A percentile compares a stretch with the other conserved stretches of the same genome.
Conservation (phyloP, 2,329 filamentous ascomycete species). For the Paracamarosporium sp. region DNA sequence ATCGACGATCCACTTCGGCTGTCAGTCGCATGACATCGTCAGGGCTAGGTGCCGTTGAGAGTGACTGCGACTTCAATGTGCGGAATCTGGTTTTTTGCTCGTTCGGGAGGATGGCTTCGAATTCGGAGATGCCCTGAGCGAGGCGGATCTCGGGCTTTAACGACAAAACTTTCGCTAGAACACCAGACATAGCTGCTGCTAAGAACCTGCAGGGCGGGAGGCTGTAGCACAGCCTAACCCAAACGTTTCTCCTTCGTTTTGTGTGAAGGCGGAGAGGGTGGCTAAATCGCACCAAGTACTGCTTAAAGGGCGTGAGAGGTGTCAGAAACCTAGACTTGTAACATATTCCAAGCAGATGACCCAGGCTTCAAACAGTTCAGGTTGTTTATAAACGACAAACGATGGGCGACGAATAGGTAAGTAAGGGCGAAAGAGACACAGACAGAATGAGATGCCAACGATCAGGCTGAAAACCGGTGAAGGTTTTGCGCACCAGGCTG, state of each 20-base stretch:
- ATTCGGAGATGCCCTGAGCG: slow-evolving; percentile 49
- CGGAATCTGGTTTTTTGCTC: slow-evolving; percentile 46
- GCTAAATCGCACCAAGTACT: too few species aligned
- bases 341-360: too few species aligned
- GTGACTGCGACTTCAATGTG: slow-evolving; percentile 18
- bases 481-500: slow-evolving; percentile 4
- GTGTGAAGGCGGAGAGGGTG: too few species aligned
- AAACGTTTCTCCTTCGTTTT: too few species aligned
- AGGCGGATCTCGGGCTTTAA: slow-evolving; percentile 48
- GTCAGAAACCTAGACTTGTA: too few species aligned
- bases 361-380: too few species aligned
- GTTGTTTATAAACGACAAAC: too few species aligned
- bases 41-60: slow-evolving; percentile 29
- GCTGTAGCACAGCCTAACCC: too few species aligned
- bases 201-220: too few species aligned
- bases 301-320: too few species aligned
- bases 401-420: background rate
- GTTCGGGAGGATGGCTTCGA: slow-evolving; percentile 45
- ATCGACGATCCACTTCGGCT: slow-evolving; percentile 45
- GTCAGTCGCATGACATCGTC: slow-evolving; percentile 51
- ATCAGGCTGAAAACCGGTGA: slow-evolving; percentile 12
- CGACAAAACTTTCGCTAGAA: slow-evolving; percentile 24
- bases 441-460: background rate
- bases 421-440: background rate
- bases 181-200: slow-evolving; percentile 11